Conservation (phyloP, 1,139 yeast species). For the Pichia sp. region DNA sequence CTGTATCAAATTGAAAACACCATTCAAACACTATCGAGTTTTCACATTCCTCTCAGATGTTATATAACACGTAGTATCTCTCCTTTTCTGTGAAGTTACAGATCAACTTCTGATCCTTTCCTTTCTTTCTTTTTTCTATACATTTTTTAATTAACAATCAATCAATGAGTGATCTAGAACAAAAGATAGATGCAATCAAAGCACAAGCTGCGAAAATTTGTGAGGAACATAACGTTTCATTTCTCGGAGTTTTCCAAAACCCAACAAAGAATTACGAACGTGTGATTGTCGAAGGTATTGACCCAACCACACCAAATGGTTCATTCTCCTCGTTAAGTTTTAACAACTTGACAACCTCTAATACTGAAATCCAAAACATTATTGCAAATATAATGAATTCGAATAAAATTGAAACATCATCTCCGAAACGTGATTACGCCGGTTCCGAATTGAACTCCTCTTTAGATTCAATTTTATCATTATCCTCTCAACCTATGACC, state of each 20-base stretch:
- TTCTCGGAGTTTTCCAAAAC: constrained; percentile 18
- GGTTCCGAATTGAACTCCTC: not conserved
- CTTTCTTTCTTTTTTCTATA: not conserved
- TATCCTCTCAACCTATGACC: not conserved
- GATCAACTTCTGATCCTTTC: constrained; percentile 8
- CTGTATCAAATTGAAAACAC: not conserved
- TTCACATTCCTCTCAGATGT: not conserved
- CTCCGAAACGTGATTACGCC: constrained; percentile 3
- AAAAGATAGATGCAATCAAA: constrained; percentile 7
- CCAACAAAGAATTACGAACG: constrained; percentile 9
- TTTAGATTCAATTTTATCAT: not conserved
- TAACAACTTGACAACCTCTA: constrained; percentile 7
- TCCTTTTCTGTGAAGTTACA: not conserved
- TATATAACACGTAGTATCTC: not conserved
- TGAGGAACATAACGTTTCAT: constrained; percentile 11
- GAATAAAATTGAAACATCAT: constrained; percentile 6
- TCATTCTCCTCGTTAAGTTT: constrained; percentile 8
- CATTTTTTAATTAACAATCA: not conserved
- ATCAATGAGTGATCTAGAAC: constrained; percentile 6
- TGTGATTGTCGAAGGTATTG: constrained; percentile 13
- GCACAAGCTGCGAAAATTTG: constrained; percentile 8
- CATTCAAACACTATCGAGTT: not conserved
- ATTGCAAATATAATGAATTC: constrained; percentile 11
- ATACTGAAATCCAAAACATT: constrained; percentile 9
- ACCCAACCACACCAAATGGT: constrained; percentile 11